Base-by-base conservation (phyloP, 805 yeast species). In the Barnettozyma wickerhamii region DNA sequence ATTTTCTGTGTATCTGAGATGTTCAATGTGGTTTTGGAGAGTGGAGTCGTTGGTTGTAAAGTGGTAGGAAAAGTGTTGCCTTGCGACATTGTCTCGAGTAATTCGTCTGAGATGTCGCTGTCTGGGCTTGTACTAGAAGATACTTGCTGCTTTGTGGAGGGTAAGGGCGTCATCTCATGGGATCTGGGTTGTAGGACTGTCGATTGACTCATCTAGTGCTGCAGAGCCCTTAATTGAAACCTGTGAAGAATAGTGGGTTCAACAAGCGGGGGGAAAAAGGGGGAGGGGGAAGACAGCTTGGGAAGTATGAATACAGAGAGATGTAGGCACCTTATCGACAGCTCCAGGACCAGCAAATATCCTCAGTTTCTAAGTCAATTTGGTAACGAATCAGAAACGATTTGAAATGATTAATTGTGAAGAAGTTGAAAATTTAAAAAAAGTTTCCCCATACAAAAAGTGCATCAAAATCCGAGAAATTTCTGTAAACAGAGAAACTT, bases 1-100 rank as follows among this genome's bases (percentile, higher is more conserved):
- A 84, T 79, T 27, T 88, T 71, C 52, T 81, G 79, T 6, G 71
- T 64, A 5, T 69, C 68, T 5, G 71, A 64, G 14, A 64, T 43
- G 6, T 40, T 45, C 9, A 37, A 19, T 17, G 21, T 43, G 5
- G 44, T 20, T 14, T 28, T 21, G 14, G 47, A 21, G 15, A 36
- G 29, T 18, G 44, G 37, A 23, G 44, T 32, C 14, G 38, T 33
- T 19, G 40, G 34, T 27, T 40, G 12, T 31, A 49, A 33, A 24
- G 51, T 28, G 17, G 39, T 30, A 28, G 45, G 33, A n/a, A 42
- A 35, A 10, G 42, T 42, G 13, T 35, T 38, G 14, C 37, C 42
- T 10, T 42, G 46, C 27, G 39, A 37, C 24, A 35, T 38, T 12
- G 35, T 37, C 23, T 45, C 33, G 33, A 33, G 36, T 4, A 33